Base-by-base conservation (phyloP, 306 rosid species). In the Cucumis cinereus region DNA sequence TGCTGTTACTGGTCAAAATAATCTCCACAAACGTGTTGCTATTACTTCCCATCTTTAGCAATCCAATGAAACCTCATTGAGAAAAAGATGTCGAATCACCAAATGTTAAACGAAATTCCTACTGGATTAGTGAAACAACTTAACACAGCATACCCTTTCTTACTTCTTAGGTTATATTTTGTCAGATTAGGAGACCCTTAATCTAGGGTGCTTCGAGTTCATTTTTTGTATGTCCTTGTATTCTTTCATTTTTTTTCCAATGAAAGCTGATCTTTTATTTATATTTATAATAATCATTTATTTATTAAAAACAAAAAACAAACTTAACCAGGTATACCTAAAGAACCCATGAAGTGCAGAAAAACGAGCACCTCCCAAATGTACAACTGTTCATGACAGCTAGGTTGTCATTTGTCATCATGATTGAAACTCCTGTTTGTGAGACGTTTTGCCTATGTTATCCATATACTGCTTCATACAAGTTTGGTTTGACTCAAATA, bases 401-500 rank as follows among this genome's bases (percentile, higher is more conserved):
- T 75, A 19, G 36, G 40, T 14, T 82, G 78, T 75, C 59, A 77
- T 73, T 43, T 43, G 77, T 75, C 86, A 76, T 75, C 81, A 83
- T 79, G 74, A 45, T 20, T 61, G 77, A 63, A 79, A 77, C 84
- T 83, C 75, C 40, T 45, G 76, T 80, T 64, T 75, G 63, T 57
- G 66, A 59, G 82, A 72, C 79, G 53, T 71, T 80, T 83, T 83
- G 71, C 85, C 67, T 11, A 83, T 64, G 79, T 75, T 80, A 67
- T 87, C 87, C 79, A 86, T 55, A 82, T 90, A 92, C 80, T 74
- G 87, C 91, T 81, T 88, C 85, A 92, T 86, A 7, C 82, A 43
- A 72, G 76, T 78, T 71, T 76, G 86, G 86, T 84, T 89, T 52
- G 58, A 80, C 90, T 92, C 98, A 40, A 95, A 95, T 80, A 89